Conservation (phyloP, 352 stramenopile species). For the Peronospora tabacina region DNA sequence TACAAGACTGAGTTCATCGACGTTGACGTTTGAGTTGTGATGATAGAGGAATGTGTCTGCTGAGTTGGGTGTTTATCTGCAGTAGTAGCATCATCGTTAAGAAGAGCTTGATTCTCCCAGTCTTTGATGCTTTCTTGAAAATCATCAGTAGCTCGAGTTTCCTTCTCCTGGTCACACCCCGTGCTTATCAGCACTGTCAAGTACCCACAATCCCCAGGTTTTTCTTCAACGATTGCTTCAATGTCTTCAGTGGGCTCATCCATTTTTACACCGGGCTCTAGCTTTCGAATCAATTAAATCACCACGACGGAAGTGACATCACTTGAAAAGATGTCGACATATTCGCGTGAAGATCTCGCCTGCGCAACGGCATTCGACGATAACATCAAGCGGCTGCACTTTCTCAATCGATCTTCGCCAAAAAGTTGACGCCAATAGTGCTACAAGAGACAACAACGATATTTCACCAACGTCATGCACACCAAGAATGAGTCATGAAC, state of each 20-base stretch:
- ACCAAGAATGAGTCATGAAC: conserved; percentile 1
- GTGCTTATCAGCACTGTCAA: conserved; percentile 3
- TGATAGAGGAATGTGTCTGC: conserved; percentile 11
- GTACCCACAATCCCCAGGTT: conserved; percentile 10
- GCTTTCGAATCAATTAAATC: conserved; percentile 14
- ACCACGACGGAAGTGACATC: conserved; percentile 12
- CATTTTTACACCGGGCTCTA: conserved; percentile 17
- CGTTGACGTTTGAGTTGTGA: conserved; percentile 17
- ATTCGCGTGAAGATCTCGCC: conserved; percentile 4
- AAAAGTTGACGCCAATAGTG: conserved; percentile 39
- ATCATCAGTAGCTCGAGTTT: conserved; percentile 4
- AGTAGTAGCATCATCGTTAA: neutral
- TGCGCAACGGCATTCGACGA: conserved; percentile 21
- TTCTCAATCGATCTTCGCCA: conserved; percentile 9
- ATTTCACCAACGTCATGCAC: conserved; percentile 1
- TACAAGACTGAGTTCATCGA: conserved; percentile 3
- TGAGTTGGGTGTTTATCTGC: conserved; percentile 4
- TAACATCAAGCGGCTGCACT: conserved; percentile 10
- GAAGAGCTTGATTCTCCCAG: conserved; percentile 11
- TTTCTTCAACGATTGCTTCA: conserved; percentile 1
- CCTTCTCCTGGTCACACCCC: conserved; percentile 14
- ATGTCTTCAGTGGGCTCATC: conserved; percentile 1
- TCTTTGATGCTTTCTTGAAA: conserved; percentile 5
- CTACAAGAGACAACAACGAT: conserved; percentile 13
- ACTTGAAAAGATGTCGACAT: conserved; percentile 1